Evolutionary conservation across 2,329 filamentous ascomycete genomes (phyloP), one percentile per base, ranked within the genome.

Genomic region (Penicillium sp.): DNA sequence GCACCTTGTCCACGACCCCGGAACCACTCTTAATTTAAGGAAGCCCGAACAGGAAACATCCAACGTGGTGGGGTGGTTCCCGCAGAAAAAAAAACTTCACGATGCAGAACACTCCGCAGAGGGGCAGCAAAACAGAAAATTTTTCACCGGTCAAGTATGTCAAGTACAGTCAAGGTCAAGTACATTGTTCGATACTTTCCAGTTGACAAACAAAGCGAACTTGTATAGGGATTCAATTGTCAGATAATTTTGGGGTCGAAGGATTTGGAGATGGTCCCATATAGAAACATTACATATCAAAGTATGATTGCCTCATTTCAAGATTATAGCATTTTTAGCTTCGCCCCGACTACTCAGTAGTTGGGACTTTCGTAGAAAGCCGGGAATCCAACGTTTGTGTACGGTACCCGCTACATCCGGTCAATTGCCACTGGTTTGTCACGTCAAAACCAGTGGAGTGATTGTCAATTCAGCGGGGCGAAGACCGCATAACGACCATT

Each of bases 1-100:
- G 60, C 60, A 57, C 46, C 59, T 65, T 59, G 64, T 66, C 56
- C 54, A 64, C 65, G 52, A 67, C 65, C 65, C 55, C 37, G 33
- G 53, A 63, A 56, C 31, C 21, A 53, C 49, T 45, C 24, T 29
- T 29, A 56, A 37, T 64, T 66, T 63, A 66, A 66, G 60, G 62
- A 63, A 41, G 22, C 41, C 53, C 21, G 46, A 53, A 46, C 19
- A 37, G 45, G 50, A 58, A 60, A 61, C 58, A 53, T 62, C 56
- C 55, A 48, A 58, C 19, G 35, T 52, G 47, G 64, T 64, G 64
- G 62, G 60, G 57, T 53, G 48, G 52, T 62, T 59, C 48, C 55
- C 13, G 39, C 51, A 45, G 51, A 48, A 56, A 60, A 57, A 61
- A 64, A 65, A 60, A 49, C 55, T 60, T 62, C 56, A 41, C 39